Percentiles rank a stretch among this genome's conserved stretches.
Evolutionary conservation across 352 stramenopile genomes (phyloP).

Genomic region (Globisporangium nagaii): DNA sequence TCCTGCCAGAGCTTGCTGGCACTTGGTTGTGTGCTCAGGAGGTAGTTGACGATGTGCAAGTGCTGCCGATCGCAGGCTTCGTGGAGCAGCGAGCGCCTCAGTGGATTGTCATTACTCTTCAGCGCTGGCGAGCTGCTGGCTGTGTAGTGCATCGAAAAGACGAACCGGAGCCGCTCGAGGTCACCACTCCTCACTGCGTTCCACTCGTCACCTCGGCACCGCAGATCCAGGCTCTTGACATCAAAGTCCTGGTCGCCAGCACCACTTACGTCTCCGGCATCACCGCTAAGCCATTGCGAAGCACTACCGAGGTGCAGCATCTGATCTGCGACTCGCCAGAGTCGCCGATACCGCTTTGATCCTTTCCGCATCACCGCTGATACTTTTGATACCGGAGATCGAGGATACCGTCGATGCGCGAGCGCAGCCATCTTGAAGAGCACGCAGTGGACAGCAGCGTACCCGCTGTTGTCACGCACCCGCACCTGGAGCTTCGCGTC

Average conservation of each 20-base stretch:
- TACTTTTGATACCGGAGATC: neutral
- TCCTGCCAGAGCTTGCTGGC: constrained; percentile 15
- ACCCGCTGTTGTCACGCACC: constrained; percentile 27
- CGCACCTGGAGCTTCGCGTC: constrained; percentile 40
- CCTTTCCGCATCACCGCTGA: constrained; percentile 7
- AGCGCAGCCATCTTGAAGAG: constrained; percentile 37
- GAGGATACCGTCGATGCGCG: constrained; percentile 4
- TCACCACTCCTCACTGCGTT: constrained; percentile 36
- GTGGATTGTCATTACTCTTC: too few relatives aligned
- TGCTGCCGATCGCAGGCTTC: constrained; percentile 40
- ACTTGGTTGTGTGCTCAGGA: constrained; percentile 19
- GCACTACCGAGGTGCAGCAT: neutral
- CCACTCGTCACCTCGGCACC: constrained; percentile 43
- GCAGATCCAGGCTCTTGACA: constrained; percentile 21
- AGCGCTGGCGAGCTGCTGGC: constrained; percentile 9
- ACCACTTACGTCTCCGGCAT: neutral
- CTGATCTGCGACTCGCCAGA: constrained; percentile 1
- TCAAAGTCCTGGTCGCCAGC: neutral
- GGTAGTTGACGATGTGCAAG: constrained; percentile 17
- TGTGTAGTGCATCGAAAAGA: constrained; percentile 22
- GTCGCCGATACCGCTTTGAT: constrained; percentile 22
- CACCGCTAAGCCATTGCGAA: neutral
- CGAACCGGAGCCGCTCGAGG: constrained; percentile 25
- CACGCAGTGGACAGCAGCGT: constrained; percentile 37
- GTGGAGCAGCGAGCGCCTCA: constrained; percentile 45